phyloP scores from a whole-genome alignment of 163 green algal species.

The Scenedesmus sp. region DNA sequence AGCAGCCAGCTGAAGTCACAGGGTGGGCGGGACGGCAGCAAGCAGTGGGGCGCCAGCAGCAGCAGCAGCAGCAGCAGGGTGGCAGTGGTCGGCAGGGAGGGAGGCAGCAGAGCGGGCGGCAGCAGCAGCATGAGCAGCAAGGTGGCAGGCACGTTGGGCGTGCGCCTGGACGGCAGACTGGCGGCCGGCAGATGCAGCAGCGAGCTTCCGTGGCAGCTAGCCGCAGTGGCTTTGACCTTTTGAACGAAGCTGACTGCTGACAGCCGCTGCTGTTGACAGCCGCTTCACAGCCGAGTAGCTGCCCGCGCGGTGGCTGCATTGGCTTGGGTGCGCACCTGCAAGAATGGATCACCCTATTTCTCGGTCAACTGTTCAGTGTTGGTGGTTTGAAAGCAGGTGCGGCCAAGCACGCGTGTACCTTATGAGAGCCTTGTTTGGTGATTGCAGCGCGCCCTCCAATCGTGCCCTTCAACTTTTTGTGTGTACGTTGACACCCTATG shows the following conservation, averaged over 20 bases:
- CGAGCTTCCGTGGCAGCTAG: background rate
- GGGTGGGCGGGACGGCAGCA: background rate
- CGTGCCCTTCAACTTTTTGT: too few species aligned
- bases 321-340: too few species aligned
- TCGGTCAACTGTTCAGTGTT: too few species aligned
- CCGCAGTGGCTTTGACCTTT: background rate
- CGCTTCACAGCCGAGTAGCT: background rate
- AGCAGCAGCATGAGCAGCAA: background rate
- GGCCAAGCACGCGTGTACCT: too few species aligned
- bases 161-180: background rate
- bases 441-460: too few species aligned
- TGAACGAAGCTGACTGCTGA: background rate
- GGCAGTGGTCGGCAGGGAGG: background rate
- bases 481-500: too few species aligned
- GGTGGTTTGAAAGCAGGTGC: too few species aligned
- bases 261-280: background rate
- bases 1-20: background rate
- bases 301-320: too few species aligned
- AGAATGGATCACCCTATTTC: too few species aligned
- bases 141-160: background rate
- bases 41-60: background rate
- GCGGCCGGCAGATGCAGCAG: conserved; percentile 5
- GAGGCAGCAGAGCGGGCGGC: background rate
- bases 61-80: background rate
- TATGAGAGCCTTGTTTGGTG: too few species aligned